A percentile compares a stretch with the other conserved stretches of the same genome.
Evolutionary conservation across 345 rosid species (phyloP).

Genomic region (Aquilaria malaccensis): DNA sequence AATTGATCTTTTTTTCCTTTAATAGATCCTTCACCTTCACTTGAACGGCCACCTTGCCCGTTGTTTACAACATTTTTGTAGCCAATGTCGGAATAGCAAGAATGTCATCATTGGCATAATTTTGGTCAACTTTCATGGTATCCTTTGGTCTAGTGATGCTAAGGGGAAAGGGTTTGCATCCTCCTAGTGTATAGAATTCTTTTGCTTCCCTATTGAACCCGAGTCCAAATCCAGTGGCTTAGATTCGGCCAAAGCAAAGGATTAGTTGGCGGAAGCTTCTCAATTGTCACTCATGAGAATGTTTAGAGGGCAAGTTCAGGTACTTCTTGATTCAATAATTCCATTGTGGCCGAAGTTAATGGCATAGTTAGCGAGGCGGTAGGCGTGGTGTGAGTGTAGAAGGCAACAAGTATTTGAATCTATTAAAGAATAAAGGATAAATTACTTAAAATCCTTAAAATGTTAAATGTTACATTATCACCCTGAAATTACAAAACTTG

Average conservation of each 20-base stretch:
- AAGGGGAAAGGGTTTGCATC: constrained; percentile 44
- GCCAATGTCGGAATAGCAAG: too few species aligned
- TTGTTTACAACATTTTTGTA: too few species aligned
- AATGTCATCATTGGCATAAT: constrained; percentile 30
- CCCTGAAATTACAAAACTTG: too few species aligned
- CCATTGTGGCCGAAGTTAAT: constrained; percentile 23
- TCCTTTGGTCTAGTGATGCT: constrained; percentile 21
- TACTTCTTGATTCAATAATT: constrained; percentile 94
- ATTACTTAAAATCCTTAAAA: too few species aligned
- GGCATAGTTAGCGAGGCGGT: too few species aligned
- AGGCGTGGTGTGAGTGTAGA: too few species aligned
- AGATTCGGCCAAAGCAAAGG: constrained; percentile 30
- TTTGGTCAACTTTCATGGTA: constrained; percentile 37
- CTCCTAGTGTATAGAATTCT: constrained; percentile 54
- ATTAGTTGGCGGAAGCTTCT: constrained; percentile 37
- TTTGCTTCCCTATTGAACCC: constrained; percentile 38
- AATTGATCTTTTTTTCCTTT: too few species aligned
- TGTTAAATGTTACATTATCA: too few species aligned
- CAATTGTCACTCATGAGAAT: constrained; percentile 94
- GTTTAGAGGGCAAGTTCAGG: constrained; percentile 92
- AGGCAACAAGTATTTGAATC: too few species aligned
- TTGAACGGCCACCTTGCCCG: too few species aligned
- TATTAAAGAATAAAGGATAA: too few species aligned
- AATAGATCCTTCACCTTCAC: too few species aligned
- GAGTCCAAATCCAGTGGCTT: constrained; percentile 38